phyloP scores from a whole-genome alignment of 1,139 yeast genomes.

The Pichia sp. region DNA sequence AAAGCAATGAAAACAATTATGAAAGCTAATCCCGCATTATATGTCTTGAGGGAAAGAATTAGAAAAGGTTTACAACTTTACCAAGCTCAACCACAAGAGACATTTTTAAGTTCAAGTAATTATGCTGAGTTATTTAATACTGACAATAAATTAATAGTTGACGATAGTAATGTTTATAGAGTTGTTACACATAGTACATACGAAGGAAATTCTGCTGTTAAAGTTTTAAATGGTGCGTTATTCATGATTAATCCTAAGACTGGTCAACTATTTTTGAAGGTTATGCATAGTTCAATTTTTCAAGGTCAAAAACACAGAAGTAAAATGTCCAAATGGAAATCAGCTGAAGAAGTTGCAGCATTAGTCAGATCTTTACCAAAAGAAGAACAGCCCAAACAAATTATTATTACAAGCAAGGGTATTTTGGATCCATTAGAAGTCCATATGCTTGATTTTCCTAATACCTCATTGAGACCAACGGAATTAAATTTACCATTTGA shows the following conservation, averaged over 20 bases:
- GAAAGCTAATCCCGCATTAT: conserved; percentile 92
- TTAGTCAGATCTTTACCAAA: conserved; percentile 79
- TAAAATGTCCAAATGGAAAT: conserved; percentile 94
- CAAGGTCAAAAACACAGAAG: conserved; percentile 94
- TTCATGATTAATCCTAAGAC: conserved; percentile 85
- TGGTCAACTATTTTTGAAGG: conserved; percentile 81
- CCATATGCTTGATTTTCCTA: conserved; percentile 95
- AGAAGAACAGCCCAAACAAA: conserved; percentile 92
- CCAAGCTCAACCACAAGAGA: conserved; percentile 91
- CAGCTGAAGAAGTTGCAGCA: conserved; percentile 97
- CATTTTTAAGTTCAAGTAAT: conserved; percentile 81
- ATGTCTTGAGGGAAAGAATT: conserved; percentile 86
- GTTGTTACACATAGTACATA: conserved; percentile 90
- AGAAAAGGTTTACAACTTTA: conserved; percentile 90
- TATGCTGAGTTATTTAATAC: conserved; percentile 85
- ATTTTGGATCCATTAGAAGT: conserved; percentile 93
- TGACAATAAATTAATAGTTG: conserved; percentile 78
- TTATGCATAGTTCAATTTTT: conserved; percentile 94
- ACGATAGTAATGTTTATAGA: conserved; percentile 88
- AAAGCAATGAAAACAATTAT: conserved; percentile 90
- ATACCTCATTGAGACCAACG: conserved; percentile 81
- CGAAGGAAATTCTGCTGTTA: conserved; percentile 89
- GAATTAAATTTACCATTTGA: conserved; percentile 88
- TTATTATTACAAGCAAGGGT: conserved; percentile 85
- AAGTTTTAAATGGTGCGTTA: conserved; percentile 89